Conservation (phyloP, 2,329 filamentous ascomycete genomes). For the Colletotrichum sp. region DNA sequence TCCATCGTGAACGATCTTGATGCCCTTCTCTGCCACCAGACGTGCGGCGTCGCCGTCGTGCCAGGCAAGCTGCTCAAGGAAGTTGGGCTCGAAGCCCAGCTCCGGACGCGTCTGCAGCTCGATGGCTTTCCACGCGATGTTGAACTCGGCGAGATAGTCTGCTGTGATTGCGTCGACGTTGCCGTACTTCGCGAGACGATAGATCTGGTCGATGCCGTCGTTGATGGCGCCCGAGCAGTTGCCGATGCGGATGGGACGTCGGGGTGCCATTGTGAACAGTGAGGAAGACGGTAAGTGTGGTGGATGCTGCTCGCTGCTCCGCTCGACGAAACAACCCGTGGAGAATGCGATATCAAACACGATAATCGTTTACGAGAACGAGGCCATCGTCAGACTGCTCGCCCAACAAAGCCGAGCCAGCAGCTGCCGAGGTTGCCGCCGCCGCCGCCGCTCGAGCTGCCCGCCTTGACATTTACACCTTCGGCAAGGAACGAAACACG, state of each 20-base stretch:
- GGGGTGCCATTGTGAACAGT: neutral
- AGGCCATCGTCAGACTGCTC: neutral
- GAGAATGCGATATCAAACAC: neutral
- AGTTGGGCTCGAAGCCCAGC: slow-evolving; percentile 40
- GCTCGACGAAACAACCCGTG: neutral
- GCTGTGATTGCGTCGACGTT: slow-evolving; percentile 40
- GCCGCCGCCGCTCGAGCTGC: neutral
- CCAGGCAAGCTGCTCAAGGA: slow-evolving; percentile 45
- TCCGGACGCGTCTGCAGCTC: slow-evolving; percentile 36
- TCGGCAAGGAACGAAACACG: neutral
- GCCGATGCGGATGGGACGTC: slow-evolving; percentile 35
- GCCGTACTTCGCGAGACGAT: slow-evolving; percentile 25
- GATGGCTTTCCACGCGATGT: slow-evolving; percentile 50
- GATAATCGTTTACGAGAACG: neutral
- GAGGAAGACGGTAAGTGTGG: neutral
- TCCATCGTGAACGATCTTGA: slow-evolving; percentile 61
- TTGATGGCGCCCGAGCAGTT: slow-evolving; percentile 33
- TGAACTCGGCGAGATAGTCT: slow-evolving; percentile 48
- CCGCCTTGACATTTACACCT: neutral
- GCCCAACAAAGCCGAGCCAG: neutral
- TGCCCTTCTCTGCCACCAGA: slow-evolving; percentile 46
- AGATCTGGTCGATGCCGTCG: slow-evolving; percentile 28
- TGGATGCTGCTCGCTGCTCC: neutral
- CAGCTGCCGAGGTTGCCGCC: neutral
- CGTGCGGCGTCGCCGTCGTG: slow-evolving; percentile 36